These are phyloP conservation scores for Eremothecium coryli DNA, from an alignment of 1,139 yeast genomes.

Conservation along the genomic window DNA sequence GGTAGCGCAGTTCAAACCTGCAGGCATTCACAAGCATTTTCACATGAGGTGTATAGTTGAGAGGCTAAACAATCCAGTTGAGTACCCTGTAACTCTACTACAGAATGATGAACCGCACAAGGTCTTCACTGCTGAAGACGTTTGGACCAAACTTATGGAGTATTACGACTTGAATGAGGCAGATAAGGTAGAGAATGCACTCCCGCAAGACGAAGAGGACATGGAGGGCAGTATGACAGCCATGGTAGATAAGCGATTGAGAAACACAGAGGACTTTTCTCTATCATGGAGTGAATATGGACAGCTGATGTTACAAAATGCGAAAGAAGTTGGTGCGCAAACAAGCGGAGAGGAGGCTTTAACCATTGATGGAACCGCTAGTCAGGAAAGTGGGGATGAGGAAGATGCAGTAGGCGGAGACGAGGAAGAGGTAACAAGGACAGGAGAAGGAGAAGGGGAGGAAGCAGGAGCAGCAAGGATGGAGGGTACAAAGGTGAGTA, in stretches of 20 bases:
- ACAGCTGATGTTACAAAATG: conserved; percentile 34
- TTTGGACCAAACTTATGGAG: conserved; percentile 48
- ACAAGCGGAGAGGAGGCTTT: conserved; percentile 1
- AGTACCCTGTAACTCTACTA: conserved; percentile 23
- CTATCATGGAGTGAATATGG: conserved; percentile 41
- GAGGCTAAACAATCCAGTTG: conserved; percentile 37
- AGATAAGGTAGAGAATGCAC: conserved; percentile 41
- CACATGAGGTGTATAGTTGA: conserved; percentile 49
- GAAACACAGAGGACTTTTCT: conserved; percentile 30
- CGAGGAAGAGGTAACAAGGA: conserved; percentile 10
- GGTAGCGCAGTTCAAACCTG: conserved; percentile 63
- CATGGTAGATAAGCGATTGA: conserved; percentile 7
- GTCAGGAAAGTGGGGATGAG: conserved; percentile 8
- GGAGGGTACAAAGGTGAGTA: no score
- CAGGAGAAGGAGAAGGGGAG: conserved; percentile 9
- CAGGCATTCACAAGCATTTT: conserved; percentile 43
- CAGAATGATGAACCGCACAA: conserved; percentile 23
- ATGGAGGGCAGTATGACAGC: conserved; percentile 19
- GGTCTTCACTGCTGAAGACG: conserved; percentile 39
- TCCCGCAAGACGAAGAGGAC: conserved; percentile 15
- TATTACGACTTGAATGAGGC: conserved; percentile 49
- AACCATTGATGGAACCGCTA: background rate
- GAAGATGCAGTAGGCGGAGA: conserved; percentile 7
- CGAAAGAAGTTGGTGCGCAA: conserved; percentile 20
- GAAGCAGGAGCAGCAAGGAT: no score